Evolutionary conservation across 2,329 filamentous ascomycete genomes (phyloP).

Genomic region (Lasiodiplodia gonubiensis): DNA sequence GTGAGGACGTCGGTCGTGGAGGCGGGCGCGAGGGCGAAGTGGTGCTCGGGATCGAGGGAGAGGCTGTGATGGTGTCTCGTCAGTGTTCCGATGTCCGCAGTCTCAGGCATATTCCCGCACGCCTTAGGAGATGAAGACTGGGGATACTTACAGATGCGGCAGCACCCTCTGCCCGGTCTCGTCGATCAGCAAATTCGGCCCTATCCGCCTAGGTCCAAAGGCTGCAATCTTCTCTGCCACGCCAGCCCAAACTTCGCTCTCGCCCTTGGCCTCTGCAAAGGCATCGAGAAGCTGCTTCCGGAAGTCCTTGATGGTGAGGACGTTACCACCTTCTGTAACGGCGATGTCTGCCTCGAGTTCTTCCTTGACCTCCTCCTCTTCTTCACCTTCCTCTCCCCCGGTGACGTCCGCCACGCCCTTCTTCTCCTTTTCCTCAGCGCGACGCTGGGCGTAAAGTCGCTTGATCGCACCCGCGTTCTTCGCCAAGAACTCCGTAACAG

Average conservation of each 20-base stretch:
- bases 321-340: conserved; percentile 61
- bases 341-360: conserved; percentile 54
- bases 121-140: neutral
- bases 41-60: conserved; percentile 27
- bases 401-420: conserved; percentile 44
- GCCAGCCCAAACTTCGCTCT: conserved; percentile 77
- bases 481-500: conserved; percentile 82
- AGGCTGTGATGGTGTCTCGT: conserved; percentile 25
- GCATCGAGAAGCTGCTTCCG: conserved; percentile 70
- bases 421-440: conserved; percentile 54
- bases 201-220: conserved; percentile 84
- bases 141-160: conserved; percentile 52
- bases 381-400: conserved; percentile 43
- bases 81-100: neutral
- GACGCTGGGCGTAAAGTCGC: conserved; percentile 73
- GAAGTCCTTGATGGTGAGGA: conserved; percentile 76
- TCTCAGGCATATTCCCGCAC: too few species aligned
- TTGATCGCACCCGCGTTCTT: conserved; percentile 83
- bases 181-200: conserved; percentile 90
- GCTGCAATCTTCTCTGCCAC: conserved; percentile 81
- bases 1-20: conserved; percentile 49
- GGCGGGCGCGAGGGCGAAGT: conserved; percentile 39
- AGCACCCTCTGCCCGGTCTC: conserved; percentile 60
- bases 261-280: conserved; percentile 74
- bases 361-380: conserved; percentile 54